A percentile compares a stretch with the other conserved stretches of the same genome.
Evolutionary conservation across 2,329 filamentous ascomycete species (phyloP).

Genomic region (Aurifilum marmelostoma): DNA sequence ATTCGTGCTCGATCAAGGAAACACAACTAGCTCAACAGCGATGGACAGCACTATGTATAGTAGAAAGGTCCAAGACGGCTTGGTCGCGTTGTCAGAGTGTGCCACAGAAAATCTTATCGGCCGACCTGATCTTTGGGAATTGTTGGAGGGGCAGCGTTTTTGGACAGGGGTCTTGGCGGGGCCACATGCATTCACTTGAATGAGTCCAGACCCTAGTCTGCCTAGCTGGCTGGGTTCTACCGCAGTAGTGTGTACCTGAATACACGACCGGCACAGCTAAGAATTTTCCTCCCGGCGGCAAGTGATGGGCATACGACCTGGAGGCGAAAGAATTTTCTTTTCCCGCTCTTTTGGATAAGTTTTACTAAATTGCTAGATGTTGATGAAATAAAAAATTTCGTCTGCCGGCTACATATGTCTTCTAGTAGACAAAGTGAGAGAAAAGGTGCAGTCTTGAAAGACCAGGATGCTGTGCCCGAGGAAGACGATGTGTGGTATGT

Average conservation of each 20-base stretch:
- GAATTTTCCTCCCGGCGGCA: neutral
- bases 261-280: slow-evolving; percentile 1
- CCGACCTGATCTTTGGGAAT: neutral
- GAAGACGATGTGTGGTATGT: neutral
- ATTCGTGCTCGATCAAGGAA: neutral
- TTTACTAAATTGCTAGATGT: neutral
- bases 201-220: slow-evolving; percentile 1
- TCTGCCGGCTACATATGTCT: neutral
- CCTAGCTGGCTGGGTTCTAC: neutral
- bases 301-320: neutral
- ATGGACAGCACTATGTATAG: neutral
- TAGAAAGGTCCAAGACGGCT: neutral
- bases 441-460: neutral
- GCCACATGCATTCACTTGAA: slow-evolving; percentile 14
- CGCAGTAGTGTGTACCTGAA: neutral
- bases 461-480: neutral
- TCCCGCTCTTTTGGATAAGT: too few relatives aligned
- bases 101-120: slow-evolving; percentile 18
- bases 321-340: neutral
- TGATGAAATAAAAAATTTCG: neutral
- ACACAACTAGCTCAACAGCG: neutral
- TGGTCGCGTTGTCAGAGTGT: neutral
- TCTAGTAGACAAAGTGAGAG: neutral
- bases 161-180: slow-evolving; percentile 9
- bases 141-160: slow-evolving; percentile 12